These are phyloP conservation scores for Xylariaceae sp. DNA, from an alignment of 2,329 filamentous ascomycete species.

Conservation along the genomic window DNA sequence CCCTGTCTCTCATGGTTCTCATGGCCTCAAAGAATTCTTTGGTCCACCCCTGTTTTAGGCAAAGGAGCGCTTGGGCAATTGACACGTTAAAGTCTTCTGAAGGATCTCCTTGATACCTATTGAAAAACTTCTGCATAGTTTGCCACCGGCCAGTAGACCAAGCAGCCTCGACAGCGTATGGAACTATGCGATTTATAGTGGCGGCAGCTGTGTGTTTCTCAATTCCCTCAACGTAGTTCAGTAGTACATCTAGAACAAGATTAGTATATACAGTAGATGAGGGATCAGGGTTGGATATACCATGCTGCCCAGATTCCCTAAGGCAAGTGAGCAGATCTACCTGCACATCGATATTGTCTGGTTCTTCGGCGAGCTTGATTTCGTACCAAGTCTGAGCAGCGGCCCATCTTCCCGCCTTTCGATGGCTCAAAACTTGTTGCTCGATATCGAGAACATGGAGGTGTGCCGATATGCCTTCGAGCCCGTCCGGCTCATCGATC, in stretches of 20 bases:
- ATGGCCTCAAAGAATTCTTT: slow-evolving; percentile 55
- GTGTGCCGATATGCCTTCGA: slow-evolving; percentile 89
- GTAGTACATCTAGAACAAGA: slow-evolving; percentile 62
- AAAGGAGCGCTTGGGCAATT: slow-evolving; percentile 64
- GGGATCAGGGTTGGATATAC: slow-evolving; percentile 44
- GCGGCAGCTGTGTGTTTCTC: slow-evolving; percentile 44
- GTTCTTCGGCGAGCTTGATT: slow-evolving; percentile 75
- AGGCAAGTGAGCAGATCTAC: slow-evolving; percentile 81
- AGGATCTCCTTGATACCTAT: slow-evolving; percentile 47
- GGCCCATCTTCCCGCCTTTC: slow-evolving; percentile 88
- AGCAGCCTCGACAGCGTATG: slow-evolving; percentile 84
- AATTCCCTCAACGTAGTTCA: slow-evolving; percentile 83
- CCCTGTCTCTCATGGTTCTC: slow-evolving; percentile 60
- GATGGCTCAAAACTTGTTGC: slow-evolving; percentile 87
- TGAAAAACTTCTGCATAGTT: slow-evolving; percentile 64
- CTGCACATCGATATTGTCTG: slow-evolving; percentile 72
- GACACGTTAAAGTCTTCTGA: slow-evolving; percentile 76
- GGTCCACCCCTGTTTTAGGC: slow-evolving; percentile 50
- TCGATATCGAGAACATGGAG: slow-evolving; percentile 84
- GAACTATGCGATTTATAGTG: slow-evolving; percentile 61
- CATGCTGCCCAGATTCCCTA: slow-evolving; percentile 92
- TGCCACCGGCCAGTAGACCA: slow-evolving; percentile 86
- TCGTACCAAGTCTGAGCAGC: slow-evolving; percentile 98
- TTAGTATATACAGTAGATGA: slow-evolving; percentile 13
- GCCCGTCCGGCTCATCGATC: slow-evolving; percentile 94